Evolutionary conservation across 2,329 filamentous ascomycete genomes (phyloP).

Genomic region (Pseudogymnoascus sp.): DNA sequence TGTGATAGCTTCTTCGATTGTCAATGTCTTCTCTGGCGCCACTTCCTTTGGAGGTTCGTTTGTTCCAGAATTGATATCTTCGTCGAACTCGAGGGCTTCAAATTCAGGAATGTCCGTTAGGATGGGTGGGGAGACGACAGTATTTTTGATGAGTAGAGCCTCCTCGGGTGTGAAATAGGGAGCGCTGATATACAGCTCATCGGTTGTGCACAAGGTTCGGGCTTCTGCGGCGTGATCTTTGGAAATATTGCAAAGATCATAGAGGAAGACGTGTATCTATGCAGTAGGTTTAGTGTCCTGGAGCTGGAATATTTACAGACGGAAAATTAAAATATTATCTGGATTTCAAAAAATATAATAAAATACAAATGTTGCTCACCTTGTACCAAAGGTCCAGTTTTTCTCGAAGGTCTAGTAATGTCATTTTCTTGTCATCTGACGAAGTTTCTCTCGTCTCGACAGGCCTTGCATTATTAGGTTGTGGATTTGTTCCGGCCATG

Average conservation of each 20-base stretch:
- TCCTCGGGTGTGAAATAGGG: slow-evolving; percentile 25
- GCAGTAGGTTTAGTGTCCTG: neutral
- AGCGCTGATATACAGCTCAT: slow-evolving; percentile 26
- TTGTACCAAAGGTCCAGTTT: neutral
- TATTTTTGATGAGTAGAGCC: slow-evolving; percentile 19
- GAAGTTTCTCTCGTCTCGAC: neutral
- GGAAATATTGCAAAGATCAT: slow-evolving; percentile 22
- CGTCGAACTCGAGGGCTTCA: neutral
- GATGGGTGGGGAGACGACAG: slow-evolving; percentile 13
- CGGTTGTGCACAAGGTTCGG: slow-evolving; percentile 18
- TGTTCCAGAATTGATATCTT: slow-evolving; percentile 7
- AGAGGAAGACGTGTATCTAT: slow-evolving; percentile 20
- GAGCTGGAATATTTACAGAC: neutral
- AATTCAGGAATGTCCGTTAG: slow-evolving; percentile 15
- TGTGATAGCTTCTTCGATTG: slow-evolving; percentile 23
- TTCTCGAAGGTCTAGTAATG: neutral
- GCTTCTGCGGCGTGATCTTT: slow-evolving; percentile 17
- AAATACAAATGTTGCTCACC: neutral
- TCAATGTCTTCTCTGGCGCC: slow-evolving; percentile 15
- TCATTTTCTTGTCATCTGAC: neutral
- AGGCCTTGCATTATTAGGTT: neutral
- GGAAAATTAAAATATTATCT: neutral
- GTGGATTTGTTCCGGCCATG: neutral
- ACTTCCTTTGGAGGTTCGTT: slow-evolving; percentile 1
- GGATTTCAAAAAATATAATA: neutral